A percentile compares a stretch with the other conserved stretches of the same genome.
phyloP scores from a whole-genome alignment of 2,329 filamentous ascomycete genomes.

The Periconia sp. region DNA sequence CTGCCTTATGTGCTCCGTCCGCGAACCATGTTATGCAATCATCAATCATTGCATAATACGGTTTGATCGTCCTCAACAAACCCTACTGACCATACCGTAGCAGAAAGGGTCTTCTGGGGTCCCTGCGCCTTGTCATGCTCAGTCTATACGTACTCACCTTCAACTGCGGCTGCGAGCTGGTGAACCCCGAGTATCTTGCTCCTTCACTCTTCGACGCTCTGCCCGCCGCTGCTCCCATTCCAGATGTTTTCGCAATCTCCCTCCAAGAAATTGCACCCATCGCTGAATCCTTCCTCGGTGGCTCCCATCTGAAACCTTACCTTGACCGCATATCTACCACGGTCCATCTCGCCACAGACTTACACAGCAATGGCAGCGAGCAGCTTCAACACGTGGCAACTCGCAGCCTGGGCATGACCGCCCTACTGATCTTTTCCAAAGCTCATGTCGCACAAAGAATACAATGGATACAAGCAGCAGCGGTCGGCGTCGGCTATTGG shows the following conservation, averaged over 20 bases:
- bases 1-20: neutral
- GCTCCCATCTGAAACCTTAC: conserved; percentile 75
- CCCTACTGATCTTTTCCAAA: conserved; percentile 79
- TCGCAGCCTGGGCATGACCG: conserved; percentile 85
- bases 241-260: conserved; percentile 65
- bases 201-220: conserved; percentile 59
- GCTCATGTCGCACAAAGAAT: conserved; percentile 61
- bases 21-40: neutral
- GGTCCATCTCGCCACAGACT: conserved; percentile 67
- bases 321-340: conserved; percentile 71
- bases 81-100: conserved; percentile 25
- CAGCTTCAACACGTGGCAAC: conserved; percentile 71
- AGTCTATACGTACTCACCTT: conserved; percentile 82
- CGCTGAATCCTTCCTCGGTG: conserved; percentile 80
- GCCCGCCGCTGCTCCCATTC: conserved; percentile 55
- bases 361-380: conserved; percentile 41
- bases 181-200: conserved; percentile 72
- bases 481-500: conserved; percentile 79
- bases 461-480: conserved; percentile 70
- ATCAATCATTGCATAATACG: neutral
- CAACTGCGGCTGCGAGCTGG: conserved; percentile 76
- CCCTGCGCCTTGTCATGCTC: conserved; percentile 43
- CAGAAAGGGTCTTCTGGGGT: neutral
- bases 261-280: conserved; percentile 91
- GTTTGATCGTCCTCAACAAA: conserved; percentile 14